Conservation (phyloP, 1,284 basidiomycete species). For the Ceratobasidium sp. region DNA sequence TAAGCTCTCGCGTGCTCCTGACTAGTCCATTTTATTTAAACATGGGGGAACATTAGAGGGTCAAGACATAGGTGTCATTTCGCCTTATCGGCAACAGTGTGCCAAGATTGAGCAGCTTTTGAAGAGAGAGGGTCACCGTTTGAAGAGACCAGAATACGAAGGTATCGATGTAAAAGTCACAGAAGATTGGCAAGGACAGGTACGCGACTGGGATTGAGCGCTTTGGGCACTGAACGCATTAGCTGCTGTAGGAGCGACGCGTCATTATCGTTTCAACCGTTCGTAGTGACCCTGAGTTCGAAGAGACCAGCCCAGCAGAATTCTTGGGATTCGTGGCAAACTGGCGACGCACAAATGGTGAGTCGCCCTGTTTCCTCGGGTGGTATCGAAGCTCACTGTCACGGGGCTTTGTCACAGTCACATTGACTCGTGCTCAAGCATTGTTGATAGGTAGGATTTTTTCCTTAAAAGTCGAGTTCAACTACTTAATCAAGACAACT, state of each 20-base stretch:
- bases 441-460: constrained; percentile 58
- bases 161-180: constrained; percentile 66
- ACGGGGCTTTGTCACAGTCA: constrained; percentile 54
- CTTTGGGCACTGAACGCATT: background rate
- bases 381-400: background rate
- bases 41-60: constrained; percentile 51
- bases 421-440: constrained; percentile 68
- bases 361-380: constrained; percentile 39
- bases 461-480: background rate
- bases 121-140: constrained; percentile 50
- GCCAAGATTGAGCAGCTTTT: constrained; percentile 60
- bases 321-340: constrained; percentile 68
- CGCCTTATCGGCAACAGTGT: constrained; percentile 67
- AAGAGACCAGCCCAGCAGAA: constrained; percentile 60
- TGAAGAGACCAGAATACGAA: constrained; percentile 47
- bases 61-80: constrained; percentile 64
- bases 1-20: constrained; percentile 49
- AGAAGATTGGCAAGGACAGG: constrained; percentile 72
- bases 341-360: constrained; percentile 71
- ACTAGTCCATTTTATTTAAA: background rate
- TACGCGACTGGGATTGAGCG: constrained; percentile 50
- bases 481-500: background rate
- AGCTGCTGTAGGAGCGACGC: constrained; percentile 61
- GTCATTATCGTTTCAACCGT: constrained; percentile 71
- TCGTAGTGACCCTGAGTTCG: constrained; percentile 64